Conservation (phyloP, 768 basidiomycete species). For the Leccinum olivaceopallidum region DNA sequence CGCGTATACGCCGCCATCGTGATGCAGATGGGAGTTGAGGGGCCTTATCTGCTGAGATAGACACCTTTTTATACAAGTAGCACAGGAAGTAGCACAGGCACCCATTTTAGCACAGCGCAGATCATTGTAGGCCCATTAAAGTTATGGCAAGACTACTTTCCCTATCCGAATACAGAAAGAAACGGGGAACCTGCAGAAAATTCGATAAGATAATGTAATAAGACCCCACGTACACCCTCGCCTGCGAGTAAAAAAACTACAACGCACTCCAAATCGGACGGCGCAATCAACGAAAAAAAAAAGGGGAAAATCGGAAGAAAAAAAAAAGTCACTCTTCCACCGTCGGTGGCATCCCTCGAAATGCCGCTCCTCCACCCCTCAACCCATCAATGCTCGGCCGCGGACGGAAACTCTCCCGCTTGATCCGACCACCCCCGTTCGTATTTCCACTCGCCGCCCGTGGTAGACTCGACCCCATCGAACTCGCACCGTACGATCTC, state of each 20-base stretch:
- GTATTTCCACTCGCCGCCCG: conserved; percentile 14
- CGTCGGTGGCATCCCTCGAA: conserved; percentile 29
- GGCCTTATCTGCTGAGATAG: not conserved
- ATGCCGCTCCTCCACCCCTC: conserved; percentile 10
- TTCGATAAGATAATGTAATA: conserved; percentile 24
- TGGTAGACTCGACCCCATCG: conserved; percentile 10
- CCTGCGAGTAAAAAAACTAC: conserved; percentile 22
- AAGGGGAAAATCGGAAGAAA: not conserved
- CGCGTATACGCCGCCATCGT: conserved; percentile 22
- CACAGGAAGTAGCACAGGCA: not conserved
- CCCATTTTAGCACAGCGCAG: conserved; percentile 11
- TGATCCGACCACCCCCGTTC: conserved; percentile 52
- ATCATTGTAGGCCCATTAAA: conserved; percentile 8
- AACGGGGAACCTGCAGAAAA: conserved; percentile 14
- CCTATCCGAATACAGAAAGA: not conserved
- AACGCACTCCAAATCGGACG: not conserved
- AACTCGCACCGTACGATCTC: conserved; percentile 16
- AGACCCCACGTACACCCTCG: conserved; percentile 13
- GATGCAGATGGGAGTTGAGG: not conserved
- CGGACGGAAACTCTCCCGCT: conserved; percentile 82
- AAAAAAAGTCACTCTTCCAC: conserved; percentile 23
- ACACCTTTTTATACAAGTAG: conserved; percentile 2
- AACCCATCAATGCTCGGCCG: conserved; percentile 66
- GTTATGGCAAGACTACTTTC: not conserved
- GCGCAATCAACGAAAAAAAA: conserved; percentile 4